Conservation (phyloP, 345 rosid species). For the Eucalyptus sp. region DNA sequence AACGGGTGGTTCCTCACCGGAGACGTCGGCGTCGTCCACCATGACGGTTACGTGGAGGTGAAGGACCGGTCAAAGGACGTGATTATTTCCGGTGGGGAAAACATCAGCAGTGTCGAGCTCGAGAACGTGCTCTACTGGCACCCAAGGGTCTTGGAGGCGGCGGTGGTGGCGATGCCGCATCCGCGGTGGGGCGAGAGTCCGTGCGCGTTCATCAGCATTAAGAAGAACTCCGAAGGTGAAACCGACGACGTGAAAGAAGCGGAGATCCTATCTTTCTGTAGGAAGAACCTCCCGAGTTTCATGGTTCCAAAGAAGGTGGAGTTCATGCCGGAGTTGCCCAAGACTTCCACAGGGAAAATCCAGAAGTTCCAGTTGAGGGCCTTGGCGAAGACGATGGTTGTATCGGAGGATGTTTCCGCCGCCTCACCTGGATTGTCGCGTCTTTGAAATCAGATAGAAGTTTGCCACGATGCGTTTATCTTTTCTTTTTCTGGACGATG, state of each 20-base stretch:
- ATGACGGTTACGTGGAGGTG: slow-evolving; percentile 29
- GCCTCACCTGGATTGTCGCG: not conserved
- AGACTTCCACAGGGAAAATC: slow-evolving; percentile 43
- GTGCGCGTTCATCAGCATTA: slow-evolving; percentile 33
- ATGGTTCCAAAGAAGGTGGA: slow-evolving; percentile 47
- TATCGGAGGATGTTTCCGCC: not conserved
- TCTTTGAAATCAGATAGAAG: not conserved
- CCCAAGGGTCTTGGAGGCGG: slow-evolving; percentile 31
- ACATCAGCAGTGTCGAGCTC: slow-evolving; percentile 47
- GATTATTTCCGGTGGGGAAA: slow-evolving; percentile 62
- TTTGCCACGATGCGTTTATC: not conserved
- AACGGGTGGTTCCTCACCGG: slow-evolving; percentile 15
- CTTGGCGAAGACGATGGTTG: slow-evolving; percentile 15
- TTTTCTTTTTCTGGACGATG: not conserved
- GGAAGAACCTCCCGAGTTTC: slow-evolving; percentile 32
- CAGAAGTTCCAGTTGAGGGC: slow-evolving; percentile 33
- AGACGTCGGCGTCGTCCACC: slow-evolving; percentile 31
- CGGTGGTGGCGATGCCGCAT: slow-evolving; percentile 58
- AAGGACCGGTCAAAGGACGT: slow-evolving; percentile 39
- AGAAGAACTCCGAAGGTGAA: not conserved
- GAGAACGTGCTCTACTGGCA: slow-evolving; percentile 35
- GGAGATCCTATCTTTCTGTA: slow-evolving; percentile 26
- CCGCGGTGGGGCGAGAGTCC: slow-evolving; percentile 51
- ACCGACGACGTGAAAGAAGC: slow-evolving; percentile 3
- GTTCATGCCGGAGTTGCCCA: slow-evolving; percentile 29